These are phyloP conservation scores for Eucalyptus globulus DNA, from an alignment of 345 rosid genomes.

Conservation along the genomic window DNA sequence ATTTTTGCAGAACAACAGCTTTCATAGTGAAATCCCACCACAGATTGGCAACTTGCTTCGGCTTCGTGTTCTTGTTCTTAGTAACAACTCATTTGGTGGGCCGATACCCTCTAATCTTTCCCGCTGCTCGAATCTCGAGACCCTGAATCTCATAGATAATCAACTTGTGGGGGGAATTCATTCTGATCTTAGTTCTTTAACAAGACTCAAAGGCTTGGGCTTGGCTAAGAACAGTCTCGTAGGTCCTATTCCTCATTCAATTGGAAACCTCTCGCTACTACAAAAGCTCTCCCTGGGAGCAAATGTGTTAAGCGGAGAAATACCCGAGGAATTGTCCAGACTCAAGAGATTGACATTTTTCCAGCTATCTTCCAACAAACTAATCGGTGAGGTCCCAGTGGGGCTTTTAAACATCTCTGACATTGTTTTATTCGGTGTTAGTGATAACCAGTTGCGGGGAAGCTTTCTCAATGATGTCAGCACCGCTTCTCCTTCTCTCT, in stretches of 20 bases:
- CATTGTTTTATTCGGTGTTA: accelerated
- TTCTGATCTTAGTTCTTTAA: too few species aligned
- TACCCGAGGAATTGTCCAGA: too few species aligned
- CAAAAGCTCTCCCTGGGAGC: accelerated
- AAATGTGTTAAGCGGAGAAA: accelerated
- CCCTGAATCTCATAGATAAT: too few species aligned
- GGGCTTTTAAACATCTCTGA: background rate
- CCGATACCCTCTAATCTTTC: too few species aligned
- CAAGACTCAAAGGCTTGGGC: accelerated
- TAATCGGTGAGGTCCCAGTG: accelerated
- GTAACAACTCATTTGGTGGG: too few species aligned
- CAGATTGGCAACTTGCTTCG: too few species aligned
- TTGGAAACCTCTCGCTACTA: too few species aligned
- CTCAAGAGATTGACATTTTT: accelerated
- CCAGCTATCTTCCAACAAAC: accelerated
- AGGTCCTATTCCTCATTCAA: too few species aligned
- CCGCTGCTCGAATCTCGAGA: accelerated
- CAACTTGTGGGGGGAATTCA: too few species aligned
- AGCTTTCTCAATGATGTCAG: background rate
- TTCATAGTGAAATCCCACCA: accelerated
- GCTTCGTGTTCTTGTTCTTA: accelerated
- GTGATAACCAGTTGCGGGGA: accelerated
- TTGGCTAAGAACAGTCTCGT: accelerated
- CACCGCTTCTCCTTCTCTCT: background rate
- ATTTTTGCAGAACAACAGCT: accelerated